Base-by-base conservation (phyloP, 768 basidiomycete species). In the Leucocoprinus leucothites region DNA sequence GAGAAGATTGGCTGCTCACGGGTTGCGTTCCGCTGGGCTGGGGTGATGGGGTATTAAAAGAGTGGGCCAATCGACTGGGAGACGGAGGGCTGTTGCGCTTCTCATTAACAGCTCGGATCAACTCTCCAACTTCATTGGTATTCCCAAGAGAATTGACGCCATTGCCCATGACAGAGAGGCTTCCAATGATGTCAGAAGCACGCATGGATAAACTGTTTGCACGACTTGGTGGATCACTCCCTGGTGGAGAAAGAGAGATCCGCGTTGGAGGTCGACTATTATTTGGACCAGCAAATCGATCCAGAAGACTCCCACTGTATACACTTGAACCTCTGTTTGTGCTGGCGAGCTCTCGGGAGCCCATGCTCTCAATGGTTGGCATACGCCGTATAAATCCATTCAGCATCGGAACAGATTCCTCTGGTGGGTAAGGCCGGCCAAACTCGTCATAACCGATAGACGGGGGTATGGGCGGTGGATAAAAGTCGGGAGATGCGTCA, bases 351-450 rank as follows among this genome's bases (percentile, higher is more conserved):
- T 91, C 89, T 48, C 80, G 77, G 16, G 85, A 87, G 38, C 87
- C 88, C 66, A 90, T 75, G 41, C 82, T 84, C 65, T 90, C 87
- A 58, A 91, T 91, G 25, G 89, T 91, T 18, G 87, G 84, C 89
- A 91, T 89, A 36, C 89, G 85, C 49, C 79, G 75, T 42, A 91
- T 77, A 61, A 75, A 80, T 21, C 79, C 74, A 51, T 87, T 86
- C 53, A 91, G 71, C 47, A 91, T 75, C 5, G 76, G 77, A 26
- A 89, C 72, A 51, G 79, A 75, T 54, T 79, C 75, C 36, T 81
- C 81, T 19, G 75, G 71, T 18, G 72, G 72, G 60, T 76, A 77
- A 2, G 76, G 76, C 22, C 69, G 65, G 1, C 75, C 77, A 46
- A 77, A 78, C 58, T 81, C 80, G 63, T 81, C 76, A 58, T 76